These are phyloP conservation scores for Saccharomycopsis fibuligera DNA, from an alignment of 805 yeast species.

Conservation along the genomic window DNA sequence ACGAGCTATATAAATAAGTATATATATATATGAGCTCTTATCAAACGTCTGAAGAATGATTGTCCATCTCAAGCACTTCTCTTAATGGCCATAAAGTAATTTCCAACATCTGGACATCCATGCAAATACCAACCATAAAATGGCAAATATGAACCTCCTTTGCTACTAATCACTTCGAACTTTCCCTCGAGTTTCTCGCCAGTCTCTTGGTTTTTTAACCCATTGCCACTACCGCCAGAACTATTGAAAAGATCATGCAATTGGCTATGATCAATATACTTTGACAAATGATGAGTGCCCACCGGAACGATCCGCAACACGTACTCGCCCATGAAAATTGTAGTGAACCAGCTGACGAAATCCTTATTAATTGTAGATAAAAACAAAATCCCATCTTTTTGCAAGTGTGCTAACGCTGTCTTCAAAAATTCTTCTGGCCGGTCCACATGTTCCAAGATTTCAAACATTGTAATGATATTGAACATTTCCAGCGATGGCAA, in stretches of 20 bases:
- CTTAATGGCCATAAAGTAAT: conserved; percentile 84
- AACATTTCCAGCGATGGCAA: conserved; percentile 41
- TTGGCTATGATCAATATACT: conserved; percentile 75
- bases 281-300: conserved; percentile 85
- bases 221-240: too few species aligned
- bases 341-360: conserved; percentile 80
- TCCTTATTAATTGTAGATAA: conserved; percentile 91
- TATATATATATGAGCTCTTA: too few species aligned
- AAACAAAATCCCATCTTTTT: conserved; percentile 66
- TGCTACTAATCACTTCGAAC: conserved; percentile 56
- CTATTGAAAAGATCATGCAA: too few species aligned
- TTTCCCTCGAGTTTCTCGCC: conserved; percentile 33
- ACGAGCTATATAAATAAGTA: too few species aligned
- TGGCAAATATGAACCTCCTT: conserved; percentile 83
- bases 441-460: conserved; percentile 91
- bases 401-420: conserved; percentile 62
- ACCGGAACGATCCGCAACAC: conserved; percentile 75
- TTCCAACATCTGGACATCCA: conserved; percentile 56
- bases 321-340: conserved; percentile 85
- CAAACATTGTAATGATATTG: conserved; percentile 87
- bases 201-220: conserved; percentile 34
- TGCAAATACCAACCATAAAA: conserved; percentile 80
- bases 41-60: too few species aligned
- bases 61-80: conserved; percentile 32
- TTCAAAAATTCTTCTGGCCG: conserved; percentile 67